These are phyloP conservation scores for Chlorella sp. DNA, from an alignment of 139 green algal species.

Conservation along the genomic window DNA sequence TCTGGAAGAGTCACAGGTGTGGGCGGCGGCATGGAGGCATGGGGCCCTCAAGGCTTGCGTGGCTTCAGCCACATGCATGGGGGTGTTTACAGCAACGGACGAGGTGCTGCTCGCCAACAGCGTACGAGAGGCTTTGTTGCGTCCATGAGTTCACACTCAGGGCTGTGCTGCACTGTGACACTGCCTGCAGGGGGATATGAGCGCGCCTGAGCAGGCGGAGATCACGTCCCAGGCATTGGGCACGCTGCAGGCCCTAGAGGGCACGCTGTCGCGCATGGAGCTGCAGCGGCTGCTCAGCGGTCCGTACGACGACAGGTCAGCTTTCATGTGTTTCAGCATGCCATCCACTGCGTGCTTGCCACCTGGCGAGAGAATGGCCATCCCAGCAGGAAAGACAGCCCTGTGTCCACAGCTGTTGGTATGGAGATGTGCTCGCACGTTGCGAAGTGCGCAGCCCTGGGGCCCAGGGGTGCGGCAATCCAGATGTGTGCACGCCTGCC, in stretches of 20 bases:
- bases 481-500: background rate
- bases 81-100: background rate
- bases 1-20: conserved; percentile 1
- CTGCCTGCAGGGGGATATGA: background rate
- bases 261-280: background rate
- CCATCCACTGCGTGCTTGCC: background rate
- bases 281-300: background rate
- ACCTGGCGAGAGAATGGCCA: background rate
- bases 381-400: background rate
- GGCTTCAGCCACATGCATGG: too few species aligned
- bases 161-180: background rate
- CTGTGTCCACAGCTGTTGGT: background rate
- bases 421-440: background rate
- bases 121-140: conserved; percentile 8
- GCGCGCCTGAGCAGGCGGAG: conserved; percentile 10
- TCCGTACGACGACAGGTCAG: background rate
- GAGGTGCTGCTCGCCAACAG: background rate
- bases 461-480: background rate
- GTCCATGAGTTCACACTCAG: background rate
- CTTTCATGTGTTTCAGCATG: background rate
- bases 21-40: too few species aligned
- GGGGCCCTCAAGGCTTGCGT: too few species aligned
- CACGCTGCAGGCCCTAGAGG: background rate
- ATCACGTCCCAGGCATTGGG: conserved; percentile 70
- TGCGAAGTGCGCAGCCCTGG: background rate